Percentiles rank a stretch among this genome's conserved stretches.
Evolutionary conservation across 2,329 filamentous ascomycete genomes (phyloP).

Genomic region (Pestalotiopsis sp.): DNA sequence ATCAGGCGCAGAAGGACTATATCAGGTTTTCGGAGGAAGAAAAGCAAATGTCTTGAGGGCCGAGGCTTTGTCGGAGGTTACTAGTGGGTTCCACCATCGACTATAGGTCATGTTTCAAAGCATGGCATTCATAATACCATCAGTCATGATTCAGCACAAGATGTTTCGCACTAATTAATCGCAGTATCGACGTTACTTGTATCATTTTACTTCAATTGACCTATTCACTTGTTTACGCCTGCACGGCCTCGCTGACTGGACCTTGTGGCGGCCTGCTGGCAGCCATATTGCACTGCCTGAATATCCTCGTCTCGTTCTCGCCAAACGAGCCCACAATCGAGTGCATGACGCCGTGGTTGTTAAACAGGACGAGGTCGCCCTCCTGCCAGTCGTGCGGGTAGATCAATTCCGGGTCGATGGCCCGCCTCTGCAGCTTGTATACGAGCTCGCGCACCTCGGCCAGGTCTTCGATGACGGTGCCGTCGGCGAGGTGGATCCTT

Average conservation of each 20-base stretch:
- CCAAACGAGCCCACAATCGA: conserved; percentile 75
- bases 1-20: too few relatives aligned
- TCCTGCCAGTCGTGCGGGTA: conserved; percentile 78
- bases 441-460: conserved; percentile 66
- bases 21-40: too few relatives aligned
- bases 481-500: conserved; percentile 68
- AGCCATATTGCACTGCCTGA: conserved; percentile 79
- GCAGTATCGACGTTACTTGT: neutral
- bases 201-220: neutral
- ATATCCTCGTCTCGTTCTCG: conserved; percentile 71
- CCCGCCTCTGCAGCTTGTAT: conserved; percentile 69
- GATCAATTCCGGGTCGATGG: conserved; percentile 67
- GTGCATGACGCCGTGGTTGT: conserved; percentile 76
- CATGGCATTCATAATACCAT: neutral
- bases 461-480: conserved; percentile 70
- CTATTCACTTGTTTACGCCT: neutral
- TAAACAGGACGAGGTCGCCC: conserved; percentile 76
- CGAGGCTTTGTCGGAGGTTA: too few relatives aligned
- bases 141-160: neutral
- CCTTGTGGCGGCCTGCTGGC: conserved; percentile 59
- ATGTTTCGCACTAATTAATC: neutral
- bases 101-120: too few relatives aligned
- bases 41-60: too few relatives aligned
- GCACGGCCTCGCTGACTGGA: conserved; percentile 27
- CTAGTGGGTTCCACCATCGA: too few relatives aligned